Evolutionary conservation across 1,284 basidiomycete genomes (phyloP).

Genomic region (Fomes fomentarius): DNA sequence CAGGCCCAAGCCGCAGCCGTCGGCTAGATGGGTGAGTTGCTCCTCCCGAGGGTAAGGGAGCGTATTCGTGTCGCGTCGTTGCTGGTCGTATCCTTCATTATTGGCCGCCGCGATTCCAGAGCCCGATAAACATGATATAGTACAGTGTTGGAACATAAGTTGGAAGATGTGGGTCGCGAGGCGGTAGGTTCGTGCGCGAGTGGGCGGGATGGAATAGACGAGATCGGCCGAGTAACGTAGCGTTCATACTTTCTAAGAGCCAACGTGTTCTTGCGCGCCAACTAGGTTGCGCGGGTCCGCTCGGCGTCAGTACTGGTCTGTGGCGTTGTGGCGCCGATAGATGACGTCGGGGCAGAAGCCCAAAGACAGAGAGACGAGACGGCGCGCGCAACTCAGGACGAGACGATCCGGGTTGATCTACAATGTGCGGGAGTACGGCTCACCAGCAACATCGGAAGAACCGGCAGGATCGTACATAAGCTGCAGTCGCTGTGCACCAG

Average conservation of each 20-base stretch:
- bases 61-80: constrained; percentile 20
- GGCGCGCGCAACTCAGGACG: constrained; percentile 16
- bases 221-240: constrained; percentile 26
- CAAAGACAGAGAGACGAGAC: constrained; percentile 13
- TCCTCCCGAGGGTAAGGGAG: constrained; percentile 12
- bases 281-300: constrained; percentile 4
- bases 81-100: constrained; percentile 29
- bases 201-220: constrained; percentile 22
- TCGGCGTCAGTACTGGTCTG: constrained; percentile 1
- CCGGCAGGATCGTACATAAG: constrained; percentile 11
- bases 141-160: constrained; percentile 20
- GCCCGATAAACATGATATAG: constrained; percentile 23
- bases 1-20: not conserved
- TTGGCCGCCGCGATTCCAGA: constrained; percentile 30
- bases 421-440: constrained; percentile 35
- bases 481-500: constrained; percentile 33
- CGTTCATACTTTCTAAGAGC: constrained; percentile 25
- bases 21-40: constrained; percentile 8
- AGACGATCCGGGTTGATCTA: constrained; percentile 39
- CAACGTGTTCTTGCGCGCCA: constrained; percentile 15
- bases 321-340: constrained; percentile 3
- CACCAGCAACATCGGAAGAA: constrained; percentile 27
- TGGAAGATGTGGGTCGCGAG: constrained; percentile 7
- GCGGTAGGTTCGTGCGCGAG: constrained; percentile 10
- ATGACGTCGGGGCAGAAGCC: constrained; percentile 2